phyloP scores from a whole-genome alignment of 176 grass and related monocot species.

The Urochloa ruziziensis region DNA sequence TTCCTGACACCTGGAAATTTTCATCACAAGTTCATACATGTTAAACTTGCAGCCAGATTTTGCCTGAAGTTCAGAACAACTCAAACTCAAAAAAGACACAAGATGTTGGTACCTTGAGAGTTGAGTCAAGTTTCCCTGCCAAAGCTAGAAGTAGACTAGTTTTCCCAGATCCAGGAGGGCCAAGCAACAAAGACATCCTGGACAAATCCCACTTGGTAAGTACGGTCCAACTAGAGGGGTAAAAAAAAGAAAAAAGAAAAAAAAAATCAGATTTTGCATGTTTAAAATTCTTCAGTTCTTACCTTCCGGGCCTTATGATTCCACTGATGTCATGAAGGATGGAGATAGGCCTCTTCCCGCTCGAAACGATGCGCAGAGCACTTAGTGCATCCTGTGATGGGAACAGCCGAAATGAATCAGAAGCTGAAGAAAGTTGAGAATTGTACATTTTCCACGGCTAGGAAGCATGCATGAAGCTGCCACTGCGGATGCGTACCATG shows the following conservation, averaged over 20 bases:
- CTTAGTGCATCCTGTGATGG: constrained; percentile 59
- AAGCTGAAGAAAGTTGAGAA: background rate
- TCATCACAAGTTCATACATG: background rate
- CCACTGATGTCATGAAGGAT: constrained; percentile 87
- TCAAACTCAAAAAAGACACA: background rate
- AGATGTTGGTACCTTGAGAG: constrained; percentile 57
- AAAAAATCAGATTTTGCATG: background rate
- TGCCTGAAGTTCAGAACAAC: background rate
- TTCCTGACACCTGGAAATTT: constrained; percentile 64
- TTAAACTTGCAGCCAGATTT: background rate
- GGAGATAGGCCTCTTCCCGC: constrained; percentile 63
- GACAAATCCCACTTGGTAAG: background rate
- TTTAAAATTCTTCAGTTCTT: background rate
- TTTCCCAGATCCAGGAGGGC: constrained; percentile 93
- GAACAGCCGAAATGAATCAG: no score
- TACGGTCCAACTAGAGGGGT: background rate
- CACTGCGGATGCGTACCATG: constrained; percentile 43
- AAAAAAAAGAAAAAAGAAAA: no score
- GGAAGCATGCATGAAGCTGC: background rate
- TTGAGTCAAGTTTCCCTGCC: constrained; percentile 81
- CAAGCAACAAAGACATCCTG: constrained; percentile 91
- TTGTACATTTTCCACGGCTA: background rate
- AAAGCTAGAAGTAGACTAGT: constrained; percentile 82
- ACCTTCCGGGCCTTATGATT: constrained; percentile 79
- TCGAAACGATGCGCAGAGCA: constrained; percentile 61